A percentile compares a stretch with the other conserved stretches of the same genome.
phyloP scores from a whole-genome alignment of 768 basidiomycete genomes.

The Suillus lakei region DNA sequence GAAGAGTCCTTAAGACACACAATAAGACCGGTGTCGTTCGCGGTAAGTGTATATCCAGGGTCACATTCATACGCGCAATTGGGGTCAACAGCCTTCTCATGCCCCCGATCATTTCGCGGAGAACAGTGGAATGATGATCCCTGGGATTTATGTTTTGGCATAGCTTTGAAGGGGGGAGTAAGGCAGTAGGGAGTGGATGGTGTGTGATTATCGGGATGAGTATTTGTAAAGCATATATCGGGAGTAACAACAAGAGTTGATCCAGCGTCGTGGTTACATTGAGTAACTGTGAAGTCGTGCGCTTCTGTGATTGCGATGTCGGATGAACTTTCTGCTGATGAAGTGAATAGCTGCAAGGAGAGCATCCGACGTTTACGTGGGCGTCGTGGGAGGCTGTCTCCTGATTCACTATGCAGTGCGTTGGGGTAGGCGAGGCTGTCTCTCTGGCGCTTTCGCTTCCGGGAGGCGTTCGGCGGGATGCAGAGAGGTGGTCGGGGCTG shows the following conservation, averaged over 20 bases:
- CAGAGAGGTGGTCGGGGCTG: not conserved
- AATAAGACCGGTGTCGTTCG: not conserved
- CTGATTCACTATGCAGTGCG: constrained; percentile 22
- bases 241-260: not conserved
- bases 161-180: not conserved
- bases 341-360: constrained; percentile 27
- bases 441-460: constrained; percentile 34
- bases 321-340: not conserved
- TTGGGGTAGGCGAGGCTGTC: constrained; percentile 33
- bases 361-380: constrained; percentile 34
- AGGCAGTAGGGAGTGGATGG: too few relatives aligned
- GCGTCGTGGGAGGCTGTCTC: constrained; percentile 32
- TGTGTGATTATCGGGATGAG: not conserved
- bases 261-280: too few relatives aligned
- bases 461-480: constrained; percentile 23
- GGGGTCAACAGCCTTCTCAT: too few relatives aligned
- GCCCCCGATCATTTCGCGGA: not conserved
- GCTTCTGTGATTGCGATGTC: not conserved
- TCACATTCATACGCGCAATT: not conserved
- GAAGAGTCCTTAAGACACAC: not conserved
- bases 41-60: not conserved
- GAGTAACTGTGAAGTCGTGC: not conserved
- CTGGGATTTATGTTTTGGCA: not conserved
- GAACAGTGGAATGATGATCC: not conserved
- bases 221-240: not conserved